These are phyloP conservation scores for Fusarium sp. DNA, from an alignment of 2,329 filamentous ascomycete genomes.

Conservation along the genomic window DNA sequence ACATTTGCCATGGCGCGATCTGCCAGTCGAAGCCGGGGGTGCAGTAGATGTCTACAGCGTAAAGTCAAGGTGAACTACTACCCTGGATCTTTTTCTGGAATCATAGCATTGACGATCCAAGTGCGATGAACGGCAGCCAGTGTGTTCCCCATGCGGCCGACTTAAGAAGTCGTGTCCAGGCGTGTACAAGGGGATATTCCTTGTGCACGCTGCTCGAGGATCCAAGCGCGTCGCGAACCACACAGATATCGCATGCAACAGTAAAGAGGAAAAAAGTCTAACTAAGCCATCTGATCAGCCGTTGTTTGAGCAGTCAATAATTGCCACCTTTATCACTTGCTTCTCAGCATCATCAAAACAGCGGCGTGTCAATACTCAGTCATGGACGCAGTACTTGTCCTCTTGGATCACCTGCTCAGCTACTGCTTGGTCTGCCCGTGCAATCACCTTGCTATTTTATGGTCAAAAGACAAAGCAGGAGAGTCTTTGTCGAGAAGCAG, in stretches of 20 bases:
- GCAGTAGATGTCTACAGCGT: neutral
- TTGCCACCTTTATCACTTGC: neutral
- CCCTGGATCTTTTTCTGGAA: neutral
- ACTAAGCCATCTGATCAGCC: neutral
- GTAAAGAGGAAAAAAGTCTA: accelerated
- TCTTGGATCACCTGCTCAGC: neutral
- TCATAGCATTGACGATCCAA: neutral
- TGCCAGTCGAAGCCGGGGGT: neutral
- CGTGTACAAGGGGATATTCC: neutral
- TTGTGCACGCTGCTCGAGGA: neutral
- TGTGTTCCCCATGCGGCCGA: neutral
- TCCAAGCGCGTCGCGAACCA: neutral
- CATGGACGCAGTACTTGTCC: neutral
- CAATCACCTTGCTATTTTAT: neutral
- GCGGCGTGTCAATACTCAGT: neutral
- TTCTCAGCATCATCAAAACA: neutral
- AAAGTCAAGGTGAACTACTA: neutral
- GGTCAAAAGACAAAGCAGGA: neutral
- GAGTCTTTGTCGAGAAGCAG: neutral
- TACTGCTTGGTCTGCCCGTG: neutral
- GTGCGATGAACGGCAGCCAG: neutral
- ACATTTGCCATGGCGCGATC: neutral
- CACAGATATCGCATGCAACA: accelerated
- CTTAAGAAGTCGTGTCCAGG: neutral
- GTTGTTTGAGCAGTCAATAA: neutral